Base-by-base conservation (phyloP, 805 yeast genomes). In the Schwanniomyces pseudopolymorphus region DNA sequence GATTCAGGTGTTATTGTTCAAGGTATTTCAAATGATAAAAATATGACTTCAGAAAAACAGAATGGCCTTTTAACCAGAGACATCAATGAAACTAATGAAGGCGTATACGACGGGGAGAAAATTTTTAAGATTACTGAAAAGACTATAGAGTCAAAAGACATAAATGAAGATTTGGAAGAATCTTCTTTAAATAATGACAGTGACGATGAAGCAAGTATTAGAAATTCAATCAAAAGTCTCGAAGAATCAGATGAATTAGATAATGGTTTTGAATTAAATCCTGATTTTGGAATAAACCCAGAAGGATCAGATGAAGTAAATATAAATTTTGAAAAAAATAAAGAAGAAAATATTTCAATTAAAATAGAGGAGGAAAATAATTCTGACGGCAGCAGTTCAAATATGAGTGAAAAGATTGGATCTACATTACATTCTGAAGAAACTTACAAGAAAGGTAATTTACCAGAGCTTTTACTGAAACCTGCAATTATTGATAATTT, bases 381-480 rank as follows among this genome's bases (percentile, higher is more conserved):
- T 22, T n/a, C n/a, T n/a, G n/a, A n/a, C n/a, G n/a, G n/a, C n/a
- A n/a, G n/a, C n/a, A n/a, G n/a, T n/a, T n/a, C n/a, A n/a, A n/a
- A n/a, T n/a, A n/a, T n/a, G n/a, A n/a, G n/a, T n/a, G n/a, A n/a
- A 13, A 55, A 59, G 39, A 55, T 55, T 43, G 63, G 61, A 39
- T 22, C 25, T 22, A 22, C 5, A 22, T 22, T 22, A 27, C 13
- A 27, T 27, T 27, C 31, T 27, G 31, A 13, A 5, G 13, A 6
- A 6, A 27, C 13, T 27, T 22, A 22, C 8, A 22, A 5, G 25
- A 22, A 22, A 22, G 8, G 8, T 8, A 22, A 26, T 11, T 11
- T 11, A 26, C 28, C 28, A 6, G n/a, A 26, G 28, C 5, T 9
- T 13, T 13, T 10, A 22, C 8, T 22, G 8, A 5, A 5, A 22